These are phyloP conservation scores for Viola pubescens DNA, from an alignment of 441 rosid species.

Conservation along the genomic window DNA sequence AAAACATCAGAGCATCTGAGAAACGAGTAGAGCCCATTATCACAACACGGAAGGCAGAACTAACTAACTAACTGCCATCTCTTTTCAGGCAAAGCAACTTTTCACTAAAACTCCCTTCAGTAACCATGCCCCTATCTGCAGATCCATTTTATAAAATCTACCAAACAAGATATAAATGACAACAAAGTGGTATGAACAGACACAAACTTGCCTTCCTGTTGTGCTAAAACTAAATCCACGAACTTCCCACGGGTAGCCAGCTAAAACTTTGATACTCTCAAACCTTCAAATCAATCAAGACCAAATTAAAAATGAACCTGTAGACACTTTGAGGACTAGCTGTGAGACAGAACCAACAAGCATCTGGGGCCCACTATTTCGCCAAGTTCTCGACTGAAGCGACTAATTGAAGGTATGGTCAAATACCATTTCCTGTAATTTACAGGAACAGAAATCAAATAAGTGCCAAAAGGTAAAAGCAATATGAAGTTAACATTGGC, in stretches of 20 bases:
- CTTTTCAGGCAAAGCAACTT: constrained; percentile 4
- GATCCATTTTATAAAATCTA: constrained; percentile 4
- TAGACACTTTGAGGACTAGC: constrained; percentile 13
- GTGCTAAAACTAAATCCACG: constrained; percentile 10
- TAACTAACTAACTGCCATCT: constrained; percentile 9
- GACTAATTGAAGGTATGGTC: constrained; percentile 30
- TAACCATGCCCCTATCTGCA: constrained; percentile 9
- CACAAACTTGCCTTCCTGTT: constrained; percentile 6
- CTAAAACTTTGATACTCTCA: constrained; percentile 13
- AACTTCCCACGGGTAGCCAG: constrained; percentile 7
- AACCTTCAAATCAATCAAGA: constrained; percentile 25
- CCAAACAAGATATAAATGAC: constrained; percentile 11
- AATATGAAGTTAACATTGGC: no score
- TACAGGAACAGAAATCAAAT: constrained; percentile 7
- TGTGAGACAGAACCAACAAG: constrained; percentile 14
- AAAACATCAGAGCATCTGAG: not conserved
- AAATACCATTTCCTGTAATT: constrained; percentile 38
- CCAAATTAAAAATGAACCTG: constrained; percentile 12
- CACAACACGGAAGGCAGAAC: constrained; percentile 12
- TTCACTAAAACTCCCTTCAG: not conserved
- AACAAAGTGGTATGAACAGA: constrained; percentile 5
- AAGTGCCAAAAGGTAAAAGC: no score
- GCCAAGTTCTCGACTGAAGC: constrained; percentile 19
- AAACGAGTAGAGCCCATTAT: constrained; percentile 7
- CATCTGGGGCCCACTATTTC: constrained; percentile 17